Evolutionary conservation across 352 stramenopile genomes (phyloP), one percentile per base, ranked within the genome.

Genomic region (Phytophthora podocarpi): DNA sequence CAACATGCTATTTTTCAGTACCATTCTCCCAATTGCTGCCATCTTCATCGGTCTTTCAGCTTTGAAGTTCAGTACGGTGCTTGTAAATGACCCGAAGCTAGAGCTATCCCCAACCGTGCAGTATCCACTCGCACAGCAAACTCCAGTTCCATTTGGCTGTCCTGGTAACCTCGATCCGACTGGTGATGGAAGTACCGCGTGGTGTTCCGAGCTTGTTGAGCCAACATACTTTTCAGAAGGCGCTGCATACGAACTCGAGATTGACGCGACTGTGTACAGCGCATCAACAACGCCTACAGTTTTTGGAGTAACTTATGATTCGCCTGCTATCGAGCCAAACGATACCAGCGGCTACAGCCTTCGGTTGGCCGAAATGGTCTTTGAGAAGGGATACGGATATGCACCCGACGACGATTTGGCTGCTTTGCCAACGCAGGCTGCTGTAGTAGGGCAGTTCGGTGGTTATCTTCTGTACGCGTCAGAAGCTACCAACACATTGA

Each of bases 1-100:
- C 8, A 78, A 74, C 30, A 85, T 90, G 71, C 36, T 96, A 4
- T 75, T 89, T 50, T 95, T 87, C 66, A 91, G 85, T 56, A 83
- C 63, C 2, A 20, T 94, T 9, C 61, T 95, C 15, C 88, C 88
- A 0, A 67, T 91, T 35, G 45, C 85, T 4, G 59, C 93, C n/a
- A 70, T 96, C 20, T 75, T 89, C 23, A 54, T 87, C 0, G 88
- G 86, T 0, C 46, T 96, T 15, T 76, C 72, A 23, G 61, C 80
- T 1, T 61, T 96, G 5, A 77, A 85, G 35, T 49, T 78, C 20
- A 90, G 75, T 51, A 28, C 79, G 0, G 72, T 87, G 8, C 53
- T 85, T 10, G 24, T 64, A 30, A 78, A 89, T 37, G 82, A 91
- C 20, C 78, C 78, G 0, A 80, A 76, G 20, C 48, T 88, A 27